A percentile compares a stretch with the other conserved stretches of the same genome.
phyloP scores from a whole-genome alignment of 2,329 filamentous ascomycete genomes.

The Aureobasidium sp. region DNA sequence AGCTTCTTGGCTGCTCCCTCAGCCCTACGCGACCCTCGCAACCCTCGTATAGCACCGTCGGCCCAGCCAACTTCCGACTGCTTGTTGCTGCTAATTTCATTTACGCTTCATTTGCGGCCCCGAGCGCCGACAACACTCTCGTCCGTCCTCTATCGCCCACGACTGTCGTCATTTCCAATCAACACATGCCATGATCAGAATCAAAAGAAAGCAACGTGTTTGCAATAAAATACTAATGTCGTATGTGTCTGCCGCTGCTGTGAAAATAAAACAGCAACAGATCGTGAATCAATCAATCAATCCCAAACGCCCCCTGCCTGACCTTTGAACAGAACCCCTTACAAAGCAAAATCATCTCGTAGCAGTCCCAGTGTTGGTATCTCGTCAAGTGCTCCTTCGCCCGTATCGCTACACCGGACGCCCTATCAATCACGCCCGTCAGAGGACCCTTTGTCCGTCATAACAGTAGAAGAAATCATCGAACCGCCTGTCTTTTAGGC shows the following conservation, averaged over 20 bases:
- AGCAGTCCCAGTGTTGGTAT: slow-evolving; percentile 14
- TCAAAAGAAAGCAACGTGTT: neutral
- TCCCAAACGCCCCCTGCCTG: slow-evolving; percentile 2
- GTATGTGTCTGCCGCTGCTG: neutral
- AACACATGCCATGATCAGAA: neutral
- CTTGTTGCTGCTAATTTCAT: neutral
- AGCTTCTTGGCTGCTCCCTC: neutral
- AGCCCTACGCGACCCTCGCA: neutral
- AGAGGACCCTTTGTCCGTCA: slow-evolving; percentile 6
- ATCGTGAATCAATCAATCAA: slow-evolving; percentile 8
- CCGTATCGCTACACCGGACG: slow-evolving; percentile 13
- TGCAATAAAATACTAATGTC: slow-evolving; percentile 11
- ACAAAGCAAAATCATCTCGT: slow-evolving; percentile 15
- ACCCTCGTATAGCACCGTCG: neutral
- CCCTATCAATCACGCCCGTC: slow-evolving; percentile 10
- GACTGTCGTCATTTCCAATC: neutral
- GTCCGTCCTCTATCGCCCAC: neutral
- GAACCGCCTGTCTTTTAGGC: neutral
- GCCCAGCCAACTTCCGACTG: neutral
- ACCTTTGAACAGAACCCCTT: slow-evolving; percentile 10
- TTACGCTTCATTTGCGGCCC: neutral
- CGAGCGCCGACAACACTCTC: neutral
- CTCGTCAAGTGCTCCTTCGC: slow-evolving; percentile 10
- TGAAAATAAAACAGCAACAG: neutral
- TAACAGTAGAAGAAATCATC: slow-evolving; percentile 9